Base-by-base conservation (phyloP, 306 rosid genomes). In the Malus sieversii region DNA sequence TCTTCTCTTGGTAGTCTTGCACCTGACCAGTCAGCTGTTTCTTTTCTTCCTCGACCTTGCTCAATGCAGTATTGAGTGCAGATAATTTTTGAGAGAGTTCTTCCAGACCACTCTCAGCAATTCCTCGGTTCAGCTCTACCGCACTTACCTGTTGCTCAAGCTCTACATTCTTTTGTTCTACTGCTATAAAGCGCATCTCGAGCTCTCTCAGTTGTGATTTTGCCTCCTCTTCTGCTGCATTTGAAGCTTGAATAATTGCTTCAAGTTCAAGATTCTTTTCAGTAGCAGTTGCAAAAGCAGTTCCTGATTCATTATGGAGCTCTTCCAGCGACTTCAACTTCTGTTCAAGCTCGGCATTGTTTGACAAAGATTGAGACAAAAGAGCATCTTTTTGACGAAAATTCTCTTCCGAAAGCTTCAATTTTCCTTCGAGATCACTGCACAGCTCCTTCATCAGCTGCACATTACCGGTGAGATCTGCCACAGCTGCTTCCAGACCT, bases 261-360 rank as follows among this genome's bases (percentile, higher is more conserved):
- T 89, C 95, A 14, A 92, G 96, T 86, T 94, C 96, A 52, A 90
- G 72, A 82, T 75, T 94, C 83, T 84, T 92, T 79, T 87, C 82
- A 81, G 81, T 86, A 19, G 87, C 87, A 72, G 88, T 87, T 73
- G 86, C 86, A 33, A 90, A 90, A 10, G 87, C 84, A 73, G 87
- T 71, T 78, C 86, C 90, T n/a, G 90, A 76, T 85, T 91, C 92
- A 10, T 9, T 81, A 68, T 92, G 91, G 35, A 87, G 92, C 18
- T 79, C 93, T 77, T 92, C 97, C 80, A 92, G 76, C 45, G 86
- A 86, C 86, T 85, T 92, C 86, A 92, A 72, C 82, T 88, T 92
- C 86, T 82, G 81, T 75, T 92, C 99, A 65, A 92, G 93, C 84
- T 95, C 97, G 3, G 83, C 75, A 63, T 80, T 90, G 83, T 83